Percentiles rank a stretch among this genome's conserved stretches.
Conservation (phyloP, 176 grass and related monocot genomes). For the Echinochloa phyllopogon region DNA sequence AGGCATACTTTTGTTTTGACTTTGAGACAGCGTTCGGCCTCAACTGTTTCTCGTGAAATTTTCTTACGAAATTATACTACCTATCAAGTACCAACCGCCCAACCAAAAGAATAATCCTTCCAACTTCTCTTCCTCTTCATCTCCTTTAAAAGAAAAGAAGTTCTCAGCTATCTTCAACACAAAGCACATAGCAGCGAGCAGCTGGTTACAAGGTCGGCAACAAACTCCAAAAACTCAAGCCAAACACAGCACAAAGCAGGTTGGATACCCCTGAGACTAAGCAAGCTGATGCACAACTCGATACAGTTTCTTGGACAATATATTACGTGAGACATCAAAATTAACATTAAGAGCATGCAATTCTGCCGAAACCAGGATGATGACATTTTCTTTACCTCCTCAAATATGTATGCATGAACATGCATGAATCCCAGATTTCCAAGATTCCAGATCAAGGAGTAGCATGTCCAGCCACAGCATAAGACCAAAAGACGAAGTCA, state of each 20-base stretch:
- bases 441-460: neutral
- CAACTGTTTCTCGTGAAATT: neutral
- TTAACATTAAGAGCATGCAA: neutral
- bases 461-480: neutral
- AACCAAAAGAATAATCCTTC: too few relatives aligned
- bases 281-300: neutral
- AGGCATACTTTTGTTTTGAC: neutral
- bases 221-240: neutral
- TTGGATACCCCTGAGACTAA: neutral
- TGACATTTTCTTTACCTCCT: neutral
- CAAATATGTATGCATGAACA: neutral
- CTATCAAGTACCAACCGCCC: too few relatives aligned
- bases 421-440: neutral
- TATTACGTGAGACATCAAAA: too few relatives aligned
- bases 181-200: neutral
- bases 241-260: neutral
- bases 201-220: neutral
- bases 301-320: neutral
- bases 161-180: neutral
- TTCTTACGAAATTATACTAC: neutral
- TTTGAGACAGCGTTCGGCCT: neutral
- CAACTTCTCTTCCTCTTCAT: too few relatives aligned
- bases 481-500: neutral
- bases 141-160: too few relatives aligned
- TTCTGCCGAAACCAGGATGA: neutral